Percentiles rank a stretch among this genome's conserved stretches.
Evolutionary conservation across 2,329 filamentous ascomycete species (phyloP).

Genomic region (Fusarium ramigenum): DNA sequence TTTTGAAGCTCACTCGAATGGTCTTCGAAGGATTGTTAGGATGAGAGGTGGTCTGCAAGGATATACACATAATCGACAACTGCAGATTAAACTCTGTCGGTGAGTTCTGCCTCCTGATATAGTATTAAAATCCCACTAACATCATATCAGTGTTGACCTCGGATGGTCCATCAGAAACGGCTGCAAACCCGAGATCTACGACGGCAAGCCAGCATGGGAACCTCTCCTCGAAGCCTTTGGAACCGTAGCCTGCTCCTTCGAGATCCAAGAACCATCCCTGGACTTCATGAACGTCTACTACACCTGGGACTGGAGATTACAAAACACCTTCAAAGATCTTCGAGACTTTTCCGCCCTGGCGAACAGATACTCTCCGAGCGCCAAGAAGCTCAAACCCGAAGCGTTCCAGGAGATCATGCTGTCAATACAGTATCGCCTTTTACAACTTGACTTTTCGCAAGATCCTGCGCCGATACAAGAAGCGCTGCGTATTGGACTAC

Average conservation of each 20-base stretch:
- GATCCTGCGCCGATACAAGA: slow-evolving; percentile 29
- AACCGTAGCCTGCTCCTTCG: neutral
- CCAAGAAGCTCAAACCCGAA: slow-evolving; percentile 40
- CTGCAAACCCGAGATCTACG: slow-evolving; percentile 37
- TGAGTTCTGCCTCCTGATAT: neutral
- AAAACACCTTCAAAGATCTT: slow-evolving; percentile 43
- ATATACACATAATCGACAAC: slow-evolving; percentile 38
- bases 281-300: slow-evolving; percentile 19
- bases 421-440: slow-evolving; percentile 45
- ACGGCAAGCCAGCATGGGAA: slow-evolving; percentile 31
- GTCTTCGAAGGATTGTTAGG: slow-evolving; percentile 37
- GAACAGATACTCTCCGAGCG: slow-evolving; percentile 30
- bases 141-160: slow-evolving; percentile 37
- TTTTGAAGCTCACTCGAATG: slow-evolving; percentile 35
- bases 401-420: slow-evolving; percentile 45
- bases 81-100: slow-evolving; percentile 45
- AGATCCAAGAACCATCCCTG: neutral
- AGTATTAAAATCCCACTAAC: neutral
- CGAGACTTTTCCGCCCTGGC: slow-evolving; percentile 44
- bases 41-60: slow-evolving; percentile 41
- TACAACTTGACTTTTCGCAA: slow-evolving; percentile 35
- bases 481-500: slow-evolving; percentile 42
- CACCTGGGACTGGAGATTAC: slow-evolving; percentile 36
- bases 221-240: slow-evolving; percentile 13
- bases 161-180: slow-evolving; percentile 42